Evolutionary conservation across 1,284 basidiomycete genomes (phyloP), one percentile per base, ranked within the genome.

Genomic region (Sanghuangporus sanghuang): DNA sequence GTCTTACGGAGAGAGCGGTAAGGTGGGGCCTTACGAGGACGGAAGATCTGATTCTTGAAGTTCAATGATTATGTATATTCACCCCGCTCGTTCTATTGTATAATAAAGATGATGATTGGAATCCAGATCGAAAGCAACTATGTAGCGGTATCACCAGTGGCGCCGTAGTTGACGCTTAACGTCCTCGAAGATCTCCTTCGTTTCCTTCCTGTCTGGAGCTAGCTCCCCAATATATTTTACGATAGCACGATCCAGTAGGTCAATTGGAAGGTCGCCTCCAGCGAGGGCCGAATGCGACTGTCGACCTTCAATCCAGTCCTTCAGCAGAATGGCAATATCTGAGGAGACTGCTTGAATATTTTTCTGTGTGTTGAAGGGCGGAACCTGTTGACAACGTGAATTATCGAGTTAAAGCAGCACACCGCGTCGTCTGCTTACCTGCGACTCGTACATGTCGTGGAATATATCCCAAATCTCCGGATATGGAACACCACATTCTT

Each of bases 391-490:
- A 58, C 12, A 52, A 42, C 16, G 35, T 54, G 6, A 54, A 27
- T 66, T 48, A 66, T 61, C 59, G 32, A 50, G n/a, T 36, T n/a
- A 53, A 8, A 58, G 39, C 52, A 38, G 21, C 11, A 14, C 55
- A 18, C 38, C 42, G 42, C 39, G 9, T 39, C 42, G 11, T 12
- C 14, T 72, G 27, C 81, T 66, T 72, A 92, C 92, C 77, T 93
- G 90, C 42, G 90, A 91, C 70, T 93, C 89, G 67, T 95, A 92
- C 81, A 96, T 90, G 71, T 89, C 88, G 69, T 94, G 89, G 67
- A 95, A 81, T 32, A 91, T 85, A 68, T 93, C 90, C 84, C 93
- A 95, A 64, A 95, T 83, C 62, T 91, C 86, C 36, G 82, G 80
- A 69, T 85, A 87, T 4, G 91, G 86, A 7, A 93, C 86, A 0